phyloP scores from a whole-genome alignment of 768 basidiomycete genomes.

The Hypsizygus marmoreus region DNA sequence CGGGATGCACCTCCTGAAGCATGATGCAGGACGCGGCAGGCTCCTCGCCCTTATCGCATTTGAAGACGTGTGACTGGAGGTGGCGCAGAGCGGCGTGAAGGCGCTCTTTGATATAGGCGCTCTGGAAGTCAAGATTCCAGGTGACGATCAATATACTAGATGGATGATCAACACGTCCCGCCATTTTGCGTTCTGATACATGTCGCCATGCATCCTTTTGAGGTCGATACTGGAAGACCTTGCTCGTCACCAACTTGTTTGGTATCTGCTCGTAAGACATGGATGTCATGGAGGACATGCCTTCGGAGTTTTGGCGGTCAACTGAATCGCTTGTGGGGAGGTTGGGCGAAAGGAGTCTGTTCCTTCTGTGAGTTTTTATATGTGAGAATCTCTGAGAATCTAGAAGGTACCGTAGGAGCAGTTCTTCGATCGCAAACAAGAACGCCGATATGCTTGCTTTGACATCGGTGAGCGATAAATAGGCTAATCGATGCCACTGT shows the following conservation, averaged over 20 bases:
- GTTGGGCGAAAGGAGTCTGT: constrained; percentile 13
- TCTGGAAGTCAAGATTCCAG: constrained; percentile 69
- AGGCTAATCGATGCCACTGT: constrained; percentile 17
- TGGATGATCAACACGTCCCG: constrained; percentile 20
- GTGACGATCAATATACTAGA: constrained; percentile 57
- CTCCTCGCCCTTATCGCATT: constrained; percentile 42
- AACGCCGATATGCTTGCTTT: constrained; percentile 1
- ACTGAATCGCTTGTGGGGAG: constrained; percentile 28
- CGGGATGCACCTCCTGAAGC: constrained; percentile 63
- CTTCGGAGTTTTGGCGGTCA: too few species aligned
- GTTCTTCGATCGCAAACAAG: constrained; percentile 7
- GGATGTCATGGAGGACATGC: too few species aligned
- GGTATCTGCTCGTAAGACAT: constrained; percentile 21
- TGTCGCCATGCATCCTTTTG: constrained; percentile 50
- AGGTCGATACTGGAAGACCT: constrained; percentile 42
- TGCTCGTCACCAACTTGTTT: constrained; percentile 29
- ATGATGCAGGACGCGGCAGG: constrained; percentile 65
- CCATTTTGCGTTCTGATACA: constrained; percentile 34
- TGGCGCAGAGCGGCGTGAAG: constrained; percentile 51
- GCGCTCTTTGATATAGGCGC: constrained; percentile 40
- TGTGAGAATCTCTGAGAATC: constrained; percentile 9
- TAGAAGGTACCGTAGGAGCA: constrained; percentile 1
- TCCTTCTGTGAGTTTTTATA: background rate
- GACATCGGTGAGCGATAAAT: constrained; percentile 10
- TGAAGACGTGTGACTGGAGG: constrained; percentile 54